These are phyloP conservation scores for Candida gigantensis DNA, from an alignment of 1,139 yeast species.

Conservation along the genomic window DNA sequence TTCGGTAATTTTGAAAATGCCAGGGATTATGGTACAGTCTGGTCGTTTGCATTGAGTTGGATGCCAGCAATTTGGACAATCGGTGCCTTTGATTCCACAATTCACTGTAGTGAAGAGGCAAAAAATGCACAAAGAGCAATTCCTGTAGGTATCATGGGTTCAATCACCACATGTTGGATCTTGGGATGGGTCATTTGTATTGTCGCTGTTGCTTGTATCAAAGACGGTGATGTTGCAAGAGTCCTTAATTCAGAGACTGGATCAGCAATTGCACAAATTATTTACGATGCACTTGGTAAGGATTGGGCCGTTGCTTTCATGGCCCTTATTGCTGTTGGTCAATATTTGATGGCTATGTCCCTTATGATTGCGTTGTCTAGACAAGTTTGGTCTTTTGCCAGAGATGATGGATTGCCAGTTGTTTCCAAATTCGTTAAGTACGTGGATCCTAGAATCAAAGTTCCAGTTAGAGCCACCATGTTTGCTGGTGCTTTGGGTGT, in stretches of 20 bases:
- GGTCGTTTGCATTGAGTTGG: conserved; percentile 62
- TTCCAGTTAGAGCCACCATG: conserved; percentile 63
- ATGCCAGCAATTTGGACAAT: conserved; percentile 70
- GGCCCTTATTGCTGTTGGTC: conserved; percentile 60
- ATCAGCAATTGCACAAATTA: conserved; percentile 64
- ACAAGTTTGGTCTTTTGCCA: conserved; percentile 41
- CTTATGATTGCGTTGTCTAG: conserved; percentile 38
- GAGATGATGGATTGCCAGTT: conserved; percentile 47
- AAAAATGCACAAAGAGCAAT: conserved; percentile 63
- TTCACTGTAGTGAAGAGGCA: conserved; percentile 76
- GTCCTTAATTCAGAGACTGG: conserved; percentile 49
- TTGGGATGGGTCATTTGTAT: conserved; percentile 61
- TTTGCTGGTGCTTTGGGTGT: conserved; percentile 51
- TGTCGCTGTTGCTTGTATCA: conserved; percentile 57
- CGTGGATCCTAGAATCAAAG: conserved; percentile 52
- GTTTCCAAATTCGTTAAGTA: conserved; percentile 47
- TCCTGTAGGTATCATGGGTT: conserved; percentile 57
- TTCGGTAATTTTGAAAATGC: conserved; percentile 58
- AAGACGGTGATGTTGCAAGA: conserved; percentile 45
- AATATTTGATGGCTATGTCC: conserved; percentile 62
- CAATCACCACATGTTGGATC: conserved; percentile 57
- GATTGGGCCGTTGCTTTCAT: conserved; percentile 69
- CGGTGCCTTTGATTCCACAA: conserved; percentile 70
- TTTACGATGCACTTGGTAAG: conserved; percentile 65
- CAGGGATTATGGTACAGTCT: conserved; percentile 65